Base-by-base conservation (phyloP, 805 yeast genomes). In the Nakazawaea holstii region DNA sequence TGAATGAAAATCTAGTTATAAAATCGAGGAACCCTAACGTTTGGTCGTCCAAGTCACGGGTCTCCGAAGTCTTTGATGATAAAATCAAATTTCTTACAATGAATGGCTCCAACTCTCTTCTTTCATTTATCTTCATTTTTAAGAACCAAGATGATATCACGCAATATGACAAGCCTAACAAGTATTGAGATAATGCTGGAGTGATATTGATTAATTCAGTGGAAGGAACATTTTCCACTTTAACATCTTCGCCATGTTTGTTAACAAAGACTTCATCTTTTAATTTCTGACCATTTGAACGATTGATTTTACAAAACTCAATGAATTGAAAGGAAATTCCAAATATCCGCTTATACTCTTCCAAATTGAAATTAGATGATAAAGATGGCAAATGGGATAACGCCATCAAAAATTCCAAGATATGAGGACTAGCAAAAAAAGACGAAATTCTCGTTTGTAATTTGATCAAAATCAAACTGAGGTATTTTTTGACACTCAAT, bases 321-420 rank as follows among this genome's bases (percentile, higher is more conserved):
- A 88, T 84, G 55, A 82, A 84, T 55, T 83, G 82, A 67, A 89
- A 86, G 1, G 90, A 84, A 59, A 89, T 85, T 1, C 87, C 96
- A 67, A 89, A 87, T 2, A 88, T 87, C 41, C 90, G 71, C 56
- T 82, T 84, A 60, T 74, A 84, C 55, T 89, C 96, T 43, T 86
- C 94, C 15, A 74, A 72, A 3, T 87, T 84, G 59, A 88, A 84
- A 55, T 83, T 83, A 1, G 87, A 74, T 1, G 87, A 80, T 49
- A 88, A 63, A 1, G 77, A 63, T 0, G 92, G 90, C 37, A 84
- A 72, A 47, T 83, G 74, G 0, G 87, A 74, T 35, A 90, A 64
- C 0, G 88, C 76, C 51, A 81, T 62, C 47, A 89, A 66, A 53
- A 90, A 85, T 57, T 89, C 96, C 49, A 90, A 64, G 30, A 86